Base-by-base conservation (phyloP, 2,329 filamentous ascomycete species). In the Paecilomyces fulvus region DNA sequence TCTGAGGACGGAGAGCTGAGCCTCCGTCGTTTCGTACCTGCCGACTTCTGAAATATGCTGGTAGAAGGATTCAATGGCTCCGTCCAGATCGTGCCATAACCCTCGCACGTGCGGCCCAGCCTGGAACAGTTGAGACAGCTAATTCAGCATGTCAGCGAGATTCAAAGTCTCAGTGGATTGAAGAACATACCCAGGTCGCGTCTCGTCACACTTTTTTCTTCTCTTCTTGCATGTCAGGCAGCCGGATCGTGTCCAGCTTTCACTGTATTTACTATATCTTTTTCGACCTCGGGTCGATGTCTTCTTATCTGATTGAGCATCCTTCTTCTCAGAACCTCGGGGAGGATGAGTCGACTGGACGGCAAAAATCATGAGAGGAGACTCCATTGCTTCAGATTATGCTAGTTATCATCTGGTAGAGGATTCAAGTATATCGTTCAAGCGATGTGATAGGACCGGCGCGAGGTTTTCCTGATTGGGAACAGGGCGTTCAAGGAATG, bases 161-260 rank as follows among this genome's bases (percentile, higher is more conserved):
- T 53, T 2, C 60, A 17, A 2, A 8, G 14, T 8, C 6, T 17
- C 3, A 17, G n/a, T 43, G 8, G 14, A 43, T 8, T n/a, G 9
- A 8, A 17, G 37, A n/a, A n/a, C 37, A 9, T 43, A 73, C 71
- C 63, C 67, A 20, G 71, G 71, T 55, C 72, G 73, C 21, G 67
- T 59, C 60, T 73, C 70, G 57, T 73, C 71, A 37, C 71, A 73
- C 37, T 68, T 66, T 58, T 73, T 73, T 30, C 70, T 66, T 37
- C 71, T 67, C 55, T 62, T 67, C 56, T 73, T 73, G 59, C 71
- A 73, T 2, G 71, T 73, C n/a, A 73, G 55, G 51, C 71, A 73
- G n/a, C 70, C 71, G 2, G 70, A 72, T 11, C 71, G 69, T 59
- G 69, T 70, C 71, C 71, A 73, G 56, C 63, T 64, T 7, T 62